phyloP scores from a whole-genome alignment of 805 yeast genomes.

The Metschnikowia cubensis region DNA sequence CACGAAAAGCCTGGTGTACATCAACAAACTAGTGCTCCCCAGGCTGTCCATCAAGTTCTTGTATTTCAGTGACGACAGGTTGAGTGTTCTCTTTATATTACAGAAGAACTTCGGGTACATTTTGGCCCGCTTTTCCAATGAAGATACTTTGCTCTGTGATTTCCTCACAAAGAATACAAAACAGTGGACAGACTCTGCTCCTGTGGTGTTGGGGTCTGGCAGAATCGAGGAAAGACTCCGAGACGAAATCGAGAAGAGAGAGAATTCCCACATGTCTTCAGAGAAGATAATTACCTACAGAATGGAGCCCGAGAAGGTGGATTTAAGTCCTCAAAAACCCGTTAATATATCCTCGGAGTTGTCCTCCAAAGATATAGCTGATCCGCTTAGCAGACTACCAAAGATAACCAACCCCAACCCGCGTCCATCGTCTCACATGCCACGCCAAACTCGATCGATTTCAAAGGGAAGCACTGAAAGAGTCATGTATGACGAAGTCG shows the following conservation, averaged over 20 bases:
- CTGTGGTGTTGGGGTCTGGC: background rate
- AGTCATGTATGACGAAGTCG: slow-evolving; percentile 5
- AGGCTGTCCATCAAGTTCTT: slow-evolving; percentile 7
- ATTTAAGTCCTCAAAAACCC: background rate
- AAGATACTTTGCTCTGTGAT: slow-evolving; percentile 1
- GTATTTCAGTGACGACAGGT: slow-evolving; percentile 8
- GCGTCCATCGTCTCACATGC: background rate
- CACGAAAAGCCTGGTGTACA: slow-evolving; percentile 8
- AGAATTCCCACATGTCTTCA: slow-evolving; percentile 3
- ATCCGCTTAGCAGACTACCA: background rate
- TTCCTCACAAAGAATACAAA: background rate
- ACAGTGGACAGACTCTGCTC: background rate
- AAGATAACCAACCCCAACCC: background rate
- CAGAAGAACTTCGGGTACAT: slow-evolving; percentile 16
- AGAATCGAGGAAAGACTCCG: slow-evolving; percentile 1
- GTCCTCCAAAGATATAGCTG: background rate
- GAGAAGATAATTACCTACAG: background rate
- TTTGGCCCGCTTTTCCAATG: slow-evolving; percentile 3
- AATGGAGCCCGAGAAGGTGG: background rate
- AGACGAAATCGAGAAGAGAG: slow-evolving; percentile 8
- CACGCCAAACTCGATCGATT: slow-evolving; percentile 1
- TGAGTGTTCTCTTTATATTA: slow-evolving; percentile 10
- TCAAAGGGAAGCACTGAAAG: slow-evolving; percentile 2
- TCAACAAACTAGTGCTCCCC: slow-evolving; percentile 17
- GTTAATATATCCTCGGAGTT: background rate